Base-by-base conservation (phyloP, 1,139 yeast genomes). In the Pneumocystis canis region DNA sequence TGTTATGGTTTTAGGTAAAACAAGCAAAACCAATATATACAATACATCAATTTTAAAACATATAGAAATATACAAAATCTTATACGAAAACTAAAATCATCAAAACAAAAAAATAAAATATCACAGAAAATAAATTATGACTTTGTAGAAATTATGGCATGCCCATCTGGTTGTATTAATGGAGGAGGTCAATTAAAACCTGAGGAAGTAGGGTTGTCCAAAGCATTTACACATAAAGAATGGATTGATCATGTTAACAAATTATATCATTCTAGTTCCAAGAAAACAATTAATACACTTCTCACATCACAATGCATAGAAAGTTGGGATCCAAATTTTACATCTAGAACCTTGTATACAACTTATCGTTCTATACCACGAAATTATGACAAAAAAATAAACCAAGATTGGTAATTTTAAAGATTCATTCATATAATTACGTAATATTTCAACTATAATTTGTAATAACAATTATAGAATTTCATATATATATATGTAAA, bases 111-210 rank as follows among this genome's bases (percentile, higher is more conserved):
- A 67, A 68, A 28, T 69, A 68, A 60, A 66, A 65, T 39, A 71
- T 68, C 20, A 71, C 61, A 87, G 67, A 85, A 92, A 0, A 74
- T 81, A 25, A 79, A 77, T 59, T 85, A 88, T 69, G 95, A 89
- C 67, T 88, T 87, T 70, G 89, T 92, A 4, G 98, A 92, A 70
- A 87, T 92, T 47, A 90, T 89, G 97, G 98, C 98, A 0, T 92
- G 98, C 73, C 98, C 98, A 2, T 89, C 88, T 53, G 99, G 98
- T 0, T 92, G 98, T 71, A 87, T 90, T 64, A 92, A 92, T 71
- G 99, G 99, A 7, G 97, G 98, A 20, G 99, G 99, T 0, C 92
- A 89, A 70, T 84, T 87, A 30, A 58, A 60, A 32, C 65, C 65
- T 7, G 60, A 60, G 9, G 20, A 37, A 7, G 9, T 33, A n/a